These are phyloP conservation scores for Zelonia costaricensis DNA, from an alignment of 208 protist genomes.

Conservation along the genomic window DNA sequence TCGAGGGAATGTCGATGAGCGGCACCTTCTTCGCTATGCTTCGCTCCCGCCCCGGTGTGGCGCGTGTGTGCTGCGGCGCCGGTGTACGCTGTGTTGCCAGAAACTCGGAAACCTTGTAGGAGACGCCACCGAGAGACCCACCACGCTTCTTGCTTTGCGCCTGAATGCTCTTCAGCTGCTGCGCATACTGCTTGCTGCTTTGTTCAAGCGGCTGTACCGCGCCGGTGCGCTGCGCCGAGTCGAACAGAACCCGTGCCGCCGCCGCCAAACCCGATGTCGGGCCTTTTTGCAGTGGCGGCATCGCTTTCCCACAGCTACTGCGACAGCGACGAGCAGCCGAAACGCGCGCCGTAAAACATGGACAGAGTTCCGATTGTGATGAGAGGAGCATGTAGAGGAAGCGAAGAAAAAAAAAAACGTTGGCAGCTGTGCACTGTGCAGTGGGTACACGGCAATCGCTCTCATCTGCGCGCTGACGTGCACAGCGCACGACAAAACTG, in stretches of 20 bases:
- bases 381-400: too few species aligned
- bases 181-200: constrained; percentile 55
- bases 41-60: constrained; percentile 1
- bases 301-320: constrained; percentile 2
- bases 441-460: too few species aligned
- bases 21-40: constrained; percentile 61
- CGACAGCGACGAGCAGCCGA: neutral
- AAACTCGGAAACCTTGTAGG: constrained; percentile 87
- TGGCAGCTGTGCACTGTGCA: too few species aligned
- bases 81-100: constrained; percentile 61
- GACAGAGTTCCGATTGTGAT: too few species aligned
- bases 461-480: too few species aligned
- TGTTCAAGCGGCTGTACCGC: constrained; percentile 71
- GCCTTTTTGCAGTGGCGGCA: constrained; percentile 22
- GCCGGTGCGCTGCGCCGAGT: constrained; percentile 79
- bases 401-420: too few species aligned
- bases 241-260: constrained; percentile 81
- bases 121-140: constrained; percentile 77
- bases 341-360: too few species aligned
- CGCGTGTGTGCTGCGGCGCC: constrained; percentile 5
- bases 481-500: too few species aligned
- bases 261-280: constrained; percentile 55
- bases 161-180: constrained; percentile 83
- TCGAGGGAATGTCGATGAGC: constrained; percentile 55
- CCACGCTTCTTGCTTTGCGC: constrained; percentile 74